These are phyloP conservation scores for Chytriomyces sp. DNA, from an alignment of 192 early-diverging fungal genomes.

Conservation along the genomic window DNA sequence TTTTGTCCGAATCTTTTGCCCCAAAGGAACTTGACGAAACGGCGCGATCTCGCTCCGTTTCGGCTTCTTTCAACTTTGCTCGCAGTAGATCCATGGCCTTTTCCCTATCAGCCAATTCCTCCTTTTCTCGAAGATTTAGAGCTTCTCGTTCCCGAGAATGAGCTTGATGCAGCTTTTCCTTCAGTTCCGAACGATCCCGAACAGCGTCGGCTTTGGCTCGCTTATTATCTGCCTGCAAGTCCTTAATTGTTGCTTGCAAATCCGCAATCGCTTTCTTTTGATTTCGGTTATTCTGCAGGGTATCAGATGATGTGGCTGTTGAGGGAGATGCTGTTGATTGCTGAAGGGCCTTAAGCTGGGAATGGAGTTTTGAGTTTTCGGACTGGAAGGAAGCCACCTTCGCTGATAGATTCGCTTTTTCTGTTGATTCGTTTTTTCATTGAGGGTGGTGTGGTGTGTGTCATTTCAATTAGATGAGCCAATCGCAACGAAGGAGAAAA, in stretches of 20 bases:
- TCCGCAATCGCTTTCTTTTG: background rate
- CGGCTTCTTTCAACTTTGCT: background rate
- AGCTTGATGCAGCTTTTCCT: too few relatives aligned
- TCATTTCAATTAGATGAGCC: background rate
- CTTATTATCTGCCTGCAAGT: background rate
- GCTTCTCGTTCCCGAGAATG: too few relatives aligned
- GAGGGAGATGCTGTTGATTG: background rate
- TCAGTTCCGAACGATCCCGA: too few relatives aligned
- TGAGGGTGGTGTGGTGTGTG: background rate
- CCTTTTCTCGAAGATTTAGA: too few relatives aligned
- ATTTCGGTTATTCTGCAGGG: background rate
- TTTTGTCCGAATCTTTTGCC: background rate
- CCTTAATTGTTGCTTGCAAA: background rate
- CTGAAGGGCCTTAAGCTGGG: background rate
- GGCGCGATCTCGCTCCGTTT: background rate
- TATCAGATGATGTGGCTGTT: background rate
- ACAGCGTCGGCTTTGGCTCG: too few relatives aligned
- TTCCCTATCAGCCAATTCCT: too few relatives aligned
- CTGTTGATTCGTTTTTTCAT: background rate
- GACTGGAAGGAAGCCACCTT: background rate
- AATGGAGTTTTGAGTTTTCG: conserved; percentile 6
- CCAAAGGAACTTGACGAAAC: background rate
- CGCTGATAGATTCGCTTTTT: too few relatives aligned
- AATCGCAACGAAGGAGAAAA: background rate
- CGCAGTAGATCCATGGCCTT: too few relatives aligned